These are phyloP conservation scores for Paramyrothecium roridum DNA, from an alignment of 2,329 filamentous ascomycete species.

Conservation along the genomic window DNA sequence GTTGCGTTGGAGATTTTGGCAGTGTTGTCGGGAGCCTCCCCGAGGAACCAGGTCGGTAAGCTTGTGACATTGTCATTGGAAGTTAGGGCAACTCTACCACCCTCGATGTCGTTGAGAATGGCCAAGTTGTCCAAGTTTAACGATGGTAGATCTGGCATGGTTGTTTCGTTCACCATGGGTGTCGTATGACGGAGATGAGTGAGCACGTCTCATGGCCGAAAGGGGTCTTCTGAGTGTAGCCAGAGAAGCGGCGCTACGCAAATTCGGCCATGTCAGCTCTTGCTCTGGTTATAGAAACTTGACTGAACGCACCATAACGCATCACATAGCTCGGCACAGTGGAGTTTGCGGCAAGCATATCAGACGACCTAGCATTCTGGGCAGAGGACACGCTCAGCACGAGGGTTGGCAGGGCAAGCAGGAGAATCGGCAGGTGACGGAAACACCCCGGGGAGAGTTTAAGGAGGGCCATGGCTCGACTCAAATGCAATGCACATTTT, in stretches of 20 bases:
- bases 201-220: constrained; percentile 24
- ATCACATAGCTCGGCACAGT: too few species aligned
- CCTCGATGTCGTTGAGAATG: constrained; percentile 15
- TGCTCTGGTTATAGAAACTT: too few species aligned
- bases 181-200: constrained; percentile 24
- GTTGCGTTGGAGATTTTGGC: constrained; percentile 20
- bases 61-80: constrained; percentile 22
- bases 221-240: constrained; percentile 28
- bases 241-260: constrained; percentile 25
- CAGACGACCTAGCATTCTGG: too few species aligned
- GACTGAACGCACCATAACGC: too few species aligned
- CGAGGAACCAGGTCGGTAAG: constrained; percentile 21
- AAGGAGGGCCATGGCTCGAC: too few species aligned
- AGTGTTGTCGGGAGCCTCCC: constrained; percentile 15
- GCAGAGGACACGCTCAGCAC: too few species aligned
- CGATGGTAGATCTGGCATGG: constrained; percentile 13
- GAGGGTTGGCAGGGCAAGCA: too few species aligned
- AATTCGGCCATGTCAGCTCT: too few species aligned
- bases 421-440: too few species aligned
- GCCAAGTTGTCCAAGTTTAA: constrained; percentile 25
- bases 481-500: too few species aligned
- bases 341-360: too few species aligned
- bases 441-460: too few species aligned
- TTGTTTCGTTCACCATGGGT: constrained; percentile 13
- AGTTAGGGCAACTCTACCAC: constrained; percentile 14